These are phyloP conservation scores for Chlorella sp. DNA, from an alignment of 139 green algal species.

Conservation along the genomic window DNA sequence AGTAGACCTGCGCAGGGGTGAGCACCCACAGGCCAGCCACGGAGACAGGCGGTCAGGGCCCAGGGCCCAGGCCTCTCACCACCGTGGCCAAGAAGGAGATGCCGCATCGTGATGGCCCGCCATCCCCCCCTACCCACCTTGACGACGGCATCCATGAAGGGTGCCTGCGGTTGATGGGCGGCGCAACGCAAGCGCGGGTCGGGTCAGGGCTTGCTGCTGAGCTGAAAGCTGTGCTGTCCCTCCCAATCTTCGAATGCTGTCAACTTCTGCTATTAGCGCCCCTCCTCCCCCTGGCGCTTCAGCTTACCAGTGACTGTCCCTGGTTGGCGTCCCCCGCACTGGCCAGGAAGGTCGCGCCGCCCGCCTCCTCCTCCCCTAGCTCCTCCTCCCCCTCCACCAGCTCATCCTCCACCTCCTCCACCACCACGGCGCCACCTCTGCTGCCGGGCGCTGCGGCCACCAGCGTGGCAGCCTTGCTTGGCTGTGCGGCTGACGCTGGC, in stretches of 20 bases:
- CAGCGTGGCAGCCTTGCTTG: no score
- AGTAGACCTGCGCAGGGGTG: slow-evolving; percentile 26
- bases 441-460: background rate
- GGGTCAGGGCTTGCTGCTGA: slow-evolving; percentile 2
- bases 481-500: no score
- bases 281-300: background rate
- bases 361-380: no score
- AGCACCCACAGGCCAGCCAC: background rate
- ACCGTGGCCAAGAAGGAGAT: no score
- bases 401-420: no score
- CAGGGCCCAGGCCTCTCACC: no score
- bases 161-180: slow-evolving; percentile 14
- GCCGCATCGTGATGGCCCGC: background rate
- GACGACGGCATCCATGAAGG: slow-evolving; percentile 46
- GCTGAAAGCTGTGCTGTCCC: background rate
- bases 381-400: no score
- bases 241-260: background rate
- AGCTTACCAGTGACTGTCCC: background rate
- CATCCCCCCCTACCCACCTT: slow-evolving; percentile 38
- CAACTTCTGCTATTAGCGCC: background rate
- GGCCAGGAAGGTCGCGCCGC: background rate
- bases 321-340: background rate
- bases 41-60: no score
- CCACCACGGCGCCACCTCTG: no score
- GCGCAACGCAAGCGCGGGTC: background rate